phyloP scores from a whole-genome alignment of 306 rosid genomes.

The Elaeagnus macrophylla region DNA sequence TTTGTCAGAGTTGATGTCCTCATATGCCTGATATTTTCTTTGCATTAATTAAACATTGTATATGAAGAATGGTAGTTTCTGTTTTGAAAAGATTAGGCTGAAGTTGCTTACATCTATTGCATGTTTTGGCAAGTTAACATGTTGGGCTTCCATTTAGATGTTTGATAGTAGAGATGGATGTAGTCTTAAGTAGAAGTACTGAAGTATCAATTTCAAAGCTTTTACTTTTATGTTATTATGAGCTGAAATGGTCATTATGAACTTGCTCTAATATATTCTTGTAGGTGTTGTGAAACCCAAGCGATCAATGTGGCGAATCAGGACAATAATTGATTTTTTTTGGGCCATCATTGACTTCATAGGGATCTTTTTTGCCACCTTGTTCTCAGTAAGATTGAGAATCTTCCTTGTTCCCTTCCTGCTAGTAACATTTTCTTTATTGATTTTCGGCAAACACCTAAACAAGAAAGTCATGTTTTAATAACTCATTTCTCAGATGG shows the following conservation, averaged over 20 bases:
- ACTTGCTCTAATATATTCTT: slow-evolving; percentile 6
- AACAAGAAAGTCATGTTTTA: slow-evolving; percentile 7
- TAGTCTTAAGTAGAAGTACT: neutral
- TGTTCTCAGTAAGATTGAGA: slow-evolving; percentile 55
- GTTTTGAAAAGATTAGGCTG: too few relatives aligned
- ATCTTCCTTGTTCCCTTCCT: slow-evolving; percentile 2
- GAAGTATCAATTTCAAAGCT: neutral
- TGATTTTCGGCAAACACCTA: neutral
- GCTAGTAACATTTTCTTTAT: neutral
- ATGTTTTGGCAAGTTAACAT: too few relatives aligned
- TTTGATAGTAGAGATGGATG: neutral
- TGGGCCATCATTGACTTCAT: slow-evolving; percentile 73
- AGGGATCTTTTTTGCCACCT: slow-evolving; percentile 69
- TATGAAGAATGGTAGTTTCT: too few relatives aligned
- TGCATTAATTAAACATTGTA: too few relatives aligned
- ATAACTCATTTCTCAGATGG: slow-evolving; percentile 41
- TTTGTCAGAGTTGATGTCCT: too few relatives aligned
- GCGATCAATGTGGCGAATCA: slow-evolving; percentile 70
- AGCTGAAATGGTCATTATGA: slow-evolving; percentile 5
- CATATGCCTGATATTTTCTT: too few relatives aligned
- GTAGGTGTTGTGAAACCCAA: slow-evolving; percentile 77
- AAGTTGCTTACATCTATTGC: too few relatives aligned
- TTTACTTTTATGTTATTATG: neutral
- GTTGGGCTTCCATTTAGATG: too few relatives aligned
- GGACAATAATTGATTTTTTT: slow-evolving; percentile 70